Evolutionary conservation across 2,329 filamentous ascomycete genomes (phyloP).

Genomic region (Fusarium sp.): DNA sequence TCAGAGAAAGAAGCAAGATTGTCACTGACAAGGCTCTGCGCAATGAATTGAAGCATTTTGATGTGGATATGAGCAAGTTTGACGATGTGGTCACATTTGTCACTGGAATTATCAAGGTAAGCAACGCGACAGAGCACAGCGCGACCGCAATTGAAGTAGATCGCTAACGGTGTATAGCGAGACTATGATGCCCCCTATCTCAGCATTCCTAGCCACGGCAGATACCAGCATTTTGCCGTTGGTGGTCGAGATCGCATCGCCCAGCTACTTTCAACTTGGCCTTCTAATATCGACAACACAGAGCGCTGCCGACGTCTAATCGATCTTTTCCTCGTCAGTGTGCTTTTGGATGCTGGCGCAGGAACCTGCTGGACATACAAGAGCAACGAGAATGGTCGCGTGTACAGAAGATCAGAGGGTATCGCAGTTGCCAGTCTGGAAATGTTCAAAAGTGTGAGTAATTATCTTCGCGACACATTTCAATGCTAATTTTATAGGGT

Average conservation of each 20-base stretch:
- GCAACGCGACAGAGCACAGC: neutral
- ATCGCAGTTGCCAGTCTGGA: slow-evolving; percentile 81
- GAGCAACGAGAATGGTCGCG: slow-evolving; percentile 85
- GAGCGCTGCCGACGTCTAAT: slow-evolving; percentile 81
- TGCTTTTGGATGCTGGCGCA: slow-evolving; percentile 87
- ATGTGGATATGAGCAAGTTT: slow-evolving; percentile 88
- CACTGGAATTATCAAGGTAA: slow-evolving; percentile 92
- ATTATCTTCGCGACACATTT: neutral
- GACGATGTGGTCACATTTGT: slow-evolving; percentile 86
- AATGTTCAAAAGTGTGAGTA: slow-evolving; percentile 84
- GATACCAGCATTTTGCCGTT: slow-evolving; percentile 87
- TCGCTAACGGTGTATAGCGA: slow-evolving; percentile 52
- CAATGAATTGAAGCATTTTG: slow-evolving; percentile 86
- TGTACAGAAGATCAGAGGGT: slow-evolving; percentile 88
- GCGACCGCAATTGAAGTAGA: neutral
- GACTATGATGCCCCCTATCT: slow-evolving; percentile 67
- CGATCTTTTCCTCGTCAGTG: slow-evolving; percentile 82
- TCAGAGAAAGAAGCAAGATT: slow-evolving; percentile 81
- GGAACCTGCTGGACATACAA: slow-evolving; percentile 93
- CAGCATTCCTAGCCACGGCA: slow-evolving; percentile 84
- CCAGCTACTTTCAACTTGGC: slow-evolving; percentile 76
- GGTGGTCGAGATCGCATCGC: slow-evolving; percentile 80
- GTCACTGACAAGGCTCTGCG: slow-evolving; percentile 80
- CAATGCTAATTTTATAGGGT: slow-evolving; percentile 61
- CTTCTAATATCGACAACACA: slow-evolving; percentile 73